Evolutionary conservation across 1,139 yeast genomes (phyloP), one percentile per base, ranked within the genome.

Genomic region (Petasospora rhodanensis): DNA sequence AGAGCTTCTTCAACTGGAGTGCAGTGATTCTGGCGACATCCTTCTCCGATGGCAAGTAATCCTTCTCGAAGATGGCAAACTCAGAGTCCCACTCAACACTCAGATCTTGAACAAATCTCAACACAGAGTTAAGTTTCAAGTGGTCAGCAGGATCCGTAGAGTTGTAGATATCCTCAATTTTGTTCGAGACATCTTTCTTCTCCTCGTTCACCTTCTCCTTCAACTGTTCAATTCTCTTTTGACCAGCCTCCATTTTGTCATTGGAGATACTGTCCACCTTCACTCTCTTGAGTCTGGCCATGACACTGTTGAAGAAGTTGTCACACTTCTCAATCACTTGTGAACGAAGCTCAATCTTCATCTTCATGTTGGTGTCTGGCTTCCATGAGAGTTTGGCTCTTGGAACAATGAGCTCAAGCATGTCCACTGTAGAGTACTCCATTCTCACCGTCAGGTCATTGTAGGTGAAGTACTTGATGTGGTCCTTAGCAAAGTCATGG

Each of bases 1-100:
- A 79, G 35, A 87, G 70, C 47, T 79, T 84, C 40, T 79, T 76
- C 51, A 93, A 65, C 53, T 91, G 98, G 46, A 81, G 81, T 11
- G 95, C 85, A 3, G 98, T 89, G 29, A 91, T 83, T 41, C 87
- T 70, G 7, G 95, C 81, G 45, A 93, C 84, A 67, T 93, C 98
- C 52, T 82, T 85, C 56, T 93, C 98, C 12, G 95, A 79, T 0
- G 97, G 97, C 40, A 91, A 71, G 52, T 72, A 91, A 18, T 68
- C 69, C 34, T 71, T 71, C 43, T 85, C 96, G 59, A 91, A 87
- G n/a, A 77, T 84, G 28, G 75, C 70, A 52, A 93, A 87, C 40
- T 83, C 95, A 18, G 61, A 55, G 58, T 91, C 96, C 98, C 98
- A 93, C 29, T 66, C 71, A 16, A 86, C 89, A 5, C 94, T 93